Evolutionary conservation across 441 rosid genomes (phyloP).

Genomic region (Gossypium gossypioides): DNA sequence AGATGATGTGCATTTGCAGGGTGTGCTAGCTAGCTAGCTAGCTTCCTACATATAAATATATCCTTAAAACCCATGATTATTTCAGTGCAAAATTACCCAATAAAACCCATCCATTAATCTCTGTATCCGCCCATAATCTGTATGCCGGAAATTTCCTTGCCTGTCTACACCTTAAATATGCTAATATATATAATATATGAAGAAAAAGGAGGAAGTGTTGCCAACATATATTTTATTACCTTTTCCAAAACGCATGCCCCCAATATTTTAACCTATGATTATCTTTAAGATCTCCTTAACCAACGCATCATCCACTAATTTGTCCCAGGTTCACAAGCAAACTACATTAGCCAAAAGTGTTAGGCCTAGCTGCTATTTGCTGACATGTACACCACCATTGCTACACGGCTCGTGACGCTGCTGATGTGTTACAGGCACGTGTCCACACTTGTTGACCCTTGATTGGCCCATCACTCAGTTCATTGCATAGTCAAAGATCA

Average conservation of each 20-base stretch:
- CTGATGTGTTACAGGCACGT: constrained; percentile 18
- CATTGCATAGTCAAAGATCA: constrained; percentile 33
- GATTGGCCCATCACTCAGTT: background rate
- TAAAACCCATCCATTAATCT: background rate
- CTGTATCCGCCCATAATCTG: background rate
- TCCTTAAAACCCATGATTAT: background rate
- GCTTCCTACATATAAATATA: background rate
- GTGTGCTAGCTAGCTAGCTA: background rate
- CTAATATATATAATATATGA: background rate
- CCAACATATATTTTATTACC: background rate
- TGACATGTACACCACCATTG: constrained; percentile 38
- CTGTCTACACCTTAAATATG: background rate
- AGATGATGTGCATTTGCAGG: background rate
- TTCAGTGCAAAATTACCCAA: constrained; percentile 5
- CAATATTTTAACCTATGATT: constrained; percentile 18
- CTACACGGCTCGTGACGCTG: background rate
- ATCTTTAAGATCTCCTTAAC: constrained; percentile 16
- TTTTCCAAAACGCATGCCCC: background rate
- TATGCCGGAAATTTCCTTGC: background rate
- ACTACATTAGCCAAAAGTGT: constrained; percentile 10
- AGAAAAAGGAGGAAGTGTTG: background rate
- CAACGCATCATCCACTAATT: constrained; percentile 44
- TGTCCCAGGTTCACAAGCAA: constrained; percentile 20
- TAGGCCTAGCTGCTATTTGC: constrained; percentile 28
- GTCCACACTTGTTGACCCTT: constrained; percentile 19